Evolutionary conservation across 306 rosid species (phyloP), one percentile per base, ranked within the genome.

Genomic region (Dryas drummondii): DNA sequence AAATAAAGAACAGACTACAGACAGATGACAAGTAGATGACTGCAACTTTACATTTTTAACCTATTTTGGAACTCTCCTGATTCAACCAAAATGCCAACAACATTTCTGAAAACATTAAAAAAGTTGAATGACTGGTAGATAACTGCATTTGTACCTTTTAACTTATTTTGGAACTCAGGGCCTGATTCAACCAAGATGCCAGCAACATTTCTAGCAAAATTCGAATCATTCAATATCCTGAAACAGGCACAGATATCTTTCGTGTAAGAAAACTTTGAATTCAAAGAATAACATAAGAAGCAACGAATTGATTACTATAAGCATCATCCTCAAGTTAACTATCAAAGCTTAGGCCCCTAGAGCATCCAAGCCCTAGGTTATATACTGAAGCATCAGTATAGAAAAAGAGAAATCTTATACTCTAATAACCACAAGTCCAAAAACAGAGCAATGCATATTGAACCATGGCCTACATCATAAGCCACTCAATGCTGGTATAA

Each of bases 41-140:
- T 40, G 79, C 16, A 51, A 47, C 52, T 73, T 83, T 88, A 94
- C 90, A 3, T 41, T 59, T 83, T 68, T 17, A 71, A 70, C 54
- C 70, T 82, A 68, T 69, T 84, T 54, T 50, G 83, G 45, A 78
- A 68, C 62, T 66, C 92, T 26, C 70, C 83, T 41, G 91, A 75
- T 83, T 91, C 91, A 74, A 91, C 86, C 10, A 85, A 86, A 76
- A 88, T 89, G 67, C 96, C 93, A 27, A 88, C 90, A 60, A 89
- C 68, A 53, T 87, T 89, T 66, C 84, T 89, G 84, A 80, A 86
- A 89, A 72, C 51, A 26, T 3, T 27, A 22, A 27, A 6, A 48
- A 15, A 7, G 7, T 7, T 14, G 19, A 53, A 32, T 9, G 27
- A 12, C n/a, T 52, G n/a, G 40, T 40, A 70, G 32, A 70, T 70